Evolutionary conservation across 2,329 filamentous ascomycete genomes (phyloP).

Genomic region (Cadophora sp.): DNA sequence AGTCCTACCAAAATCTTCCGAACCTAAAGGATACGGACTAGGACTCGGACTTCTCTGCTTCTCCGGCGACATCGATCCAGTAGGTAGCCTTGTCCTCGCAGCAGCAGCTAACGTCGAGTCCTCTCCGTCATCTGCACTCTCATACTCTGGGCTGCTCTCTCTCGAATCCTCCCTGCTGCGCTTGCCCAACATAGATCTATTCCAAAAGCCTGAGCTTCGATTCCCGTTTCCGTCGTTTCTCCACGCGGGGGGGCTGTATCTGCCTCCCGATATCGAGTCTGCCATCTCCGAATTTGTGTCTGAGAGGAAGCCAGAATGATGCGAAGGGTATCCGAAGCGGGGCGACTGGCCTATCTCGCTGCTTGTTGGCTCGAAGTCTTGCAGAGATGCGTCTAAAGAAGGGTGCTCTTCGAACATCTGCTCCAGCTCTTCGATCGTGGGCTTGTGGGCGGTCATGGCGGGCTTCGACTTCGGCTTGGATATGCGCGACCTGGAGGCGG

Average conservation of each 20-base stretch:
- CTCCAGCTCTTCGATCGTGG: slow-evolving; percentile 53
- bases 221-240: slow-evolving; percentile 54
- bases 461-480: slow-evolving; percentile 5
- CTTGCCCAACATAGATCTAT: slow-evolving; percentile 59
- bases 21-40: slow-evolving; percentile 47
- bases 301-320: slow-evolving; percentile 69
- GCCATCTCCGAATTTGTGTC: slow-evolving; percentile 48
- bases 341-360: slow-evolving; percentile 48
- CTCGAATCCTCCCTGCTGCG: slow-evolving; percentile 60
- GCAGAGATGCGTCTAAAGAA: slow-evolving; percentile 64
- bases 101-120: slow-evolving; percentile 43
- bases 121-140: slow-evolving; percentile 57
- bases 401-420: slow-evolving; percentile 63
- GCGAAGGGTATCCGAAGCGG: slow-evolving; percentile 59
- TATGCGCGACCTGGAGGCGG: slow-evolving; percentile 15
- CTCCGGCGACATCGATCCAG: slow-evolving; percentile 60
- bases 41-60: slow-evolving; percentile 64
- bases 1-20: slow-evolving; percentile 47
- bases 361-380: slow-evolving; percentile 65
- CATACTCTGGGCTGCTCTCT: slow-evolving; percentile 65
- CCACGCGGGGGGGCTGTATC: slow-evolving; percentile 72
- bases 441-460: slow-evolving; percentile 26
- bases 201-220: slow-evolving; percentile 53
- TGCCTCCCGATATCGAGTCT: slow-evolving; percentile 55
- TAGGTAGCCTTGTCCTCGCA: slow-evolving; percentile 50